Conservation (phyloP, 768 basidiomycete species). For the Lactifluus hygrophoroides region DNA sequence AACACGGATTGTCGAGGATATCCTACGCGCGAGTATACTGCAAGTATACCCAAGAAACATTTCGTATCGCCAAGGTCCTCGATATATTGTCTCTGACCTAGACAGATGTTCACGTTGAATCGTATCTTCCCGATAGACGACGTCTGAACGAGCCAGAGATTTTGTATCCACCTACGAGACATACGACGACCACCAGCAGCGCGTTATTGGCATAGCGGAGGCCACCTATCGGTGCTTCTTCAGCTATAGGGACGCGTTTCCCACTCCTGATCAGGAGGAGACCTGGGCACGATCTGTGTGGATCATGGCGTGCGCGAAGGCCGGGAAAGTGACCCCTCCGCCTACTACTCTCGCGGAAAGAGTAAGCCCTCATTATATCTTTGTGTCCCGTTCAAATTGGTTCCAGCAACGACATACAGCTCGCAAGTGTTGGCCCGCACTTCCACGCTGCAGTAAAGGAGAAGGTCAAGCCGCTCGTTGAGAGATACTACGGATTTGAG, state of each 20-base stretch:
- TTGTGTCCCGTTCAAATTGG: background rate
- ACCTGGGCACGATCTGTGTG: constrained; percentile 3
- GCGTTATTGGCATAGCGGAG: background rate
- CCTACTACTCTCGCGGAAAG: background rate
- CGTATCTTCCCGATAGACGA: background rate
- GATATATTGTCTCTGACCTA: background rate
- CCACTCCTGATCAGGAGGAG: constrained; percentile 4
- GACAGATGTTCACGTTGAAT: background rate
- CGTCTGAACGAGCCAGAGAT: constrained; percentile 9
- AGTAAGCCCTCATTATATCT: background rate
- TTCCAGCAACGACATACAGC: background rate
- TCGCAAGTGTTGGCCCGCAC: background rate
- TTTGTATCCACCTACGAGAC: background rate
- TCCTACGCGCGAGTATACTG: constrained; percentile 1
- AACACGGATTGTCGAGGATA: constrained; percentile 1
- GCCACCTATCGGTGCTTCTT: constrained; percentile 10
- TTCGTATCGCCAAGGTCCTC: background rate
- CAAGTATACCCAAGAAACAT: constrained; percentile 3
- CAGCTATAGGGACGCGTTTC: constrained; percentile 9
- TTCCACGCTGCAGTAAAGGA: constrained; percentile 6
- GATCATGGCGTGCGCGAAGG: constrained; percentile 4
- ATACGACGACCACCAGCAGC: background rate
- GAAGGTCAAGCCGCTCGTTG: constrained; percentile 9
- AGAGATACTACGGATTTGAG: constrained; percentile 8
- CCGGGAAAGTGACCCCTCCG: background rate